Conservation (phyloP, 176 grass and related monocot genomes). For the Urochloa ruziziensis region DNA sequence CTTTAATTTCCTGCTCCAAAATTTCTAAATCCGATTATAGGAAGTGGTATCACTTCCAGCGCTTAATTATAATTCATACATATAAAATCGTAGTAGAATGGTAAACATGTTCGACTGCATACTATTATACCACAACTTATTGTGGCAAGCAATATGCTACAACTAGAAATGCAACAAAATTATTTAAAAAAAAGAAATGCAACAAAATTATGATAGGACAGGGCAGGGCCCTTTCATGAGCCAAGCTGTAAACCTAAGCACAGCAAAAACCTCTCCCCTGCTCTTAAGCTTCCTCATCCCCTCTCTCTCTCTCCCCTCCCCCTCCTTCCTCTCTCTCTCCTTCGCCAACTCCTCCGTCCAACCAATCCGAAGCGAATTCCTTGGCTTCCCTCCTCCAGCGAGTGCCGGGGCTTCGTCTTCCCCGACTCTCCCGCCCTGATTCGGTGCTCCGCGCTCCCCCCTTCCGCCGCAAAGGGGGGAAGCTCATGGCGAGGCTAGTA, state of each 20-base stretch:
- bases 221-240: neutral
- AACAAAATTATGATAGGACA: neutral
- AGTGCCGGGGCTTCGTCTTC: conserved; percentile 1
- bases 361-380: conserved; percentile 26
- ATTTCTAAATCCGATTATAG: too few species aligned
- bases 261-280: conserved; percentile 17
- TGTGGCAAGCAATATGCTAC: neutral
- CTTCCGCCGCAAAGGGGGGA: conserved; percentile 33
- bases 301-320: neutral
- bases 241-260: conserved; percentile 21
- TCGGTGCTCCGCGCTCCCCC: conserved; percentile 21
- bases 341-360: neutral
- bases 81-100: neutral
- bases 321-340: neutral
- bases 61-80: too few species aligned
- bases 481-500: conserved; percentile 87
- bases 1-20: too few species aligned
- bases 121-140: neutral
- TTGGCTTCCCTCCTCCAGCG: neutral
- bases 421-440: neutral
- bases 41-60: too few species aligned
- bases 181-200: too few species aligned
- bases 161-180: neutral
- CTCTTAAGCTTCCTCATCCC: conserved; percentile 12
- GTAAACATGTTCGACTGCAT: neutral